Conservation (phyloP, 2,329 filamentous ascomycete species). For the Aspergillus pseudoterreus region DNA sequence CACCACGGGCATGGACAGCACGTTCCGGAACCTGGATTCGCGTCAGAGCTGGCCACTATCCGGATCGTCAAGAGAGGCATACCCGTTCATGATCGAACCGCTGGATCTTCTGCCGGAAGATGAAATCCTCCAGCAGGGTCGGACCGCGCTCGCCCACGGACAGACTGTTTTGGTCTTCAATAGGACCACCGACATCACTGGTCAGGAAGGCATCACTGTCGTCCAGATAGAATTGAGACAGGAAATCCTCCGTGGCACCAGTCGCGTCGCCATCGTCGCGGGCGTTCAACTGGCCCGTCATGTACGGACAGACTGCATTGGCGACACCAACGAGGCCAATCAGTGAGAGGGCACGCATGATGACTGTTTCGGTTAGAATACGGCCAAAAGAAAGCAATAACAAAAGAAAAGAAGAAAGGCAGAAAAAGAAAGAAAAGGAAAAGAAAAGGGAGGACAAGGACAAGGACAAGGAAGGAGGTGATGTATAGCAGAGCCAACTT, state of each 20-base stretch:
- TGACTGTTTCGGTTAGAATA: neutral
- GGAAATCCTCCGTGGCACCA: conserved; percentile 35
- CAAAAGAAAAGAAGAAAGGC: neutral
- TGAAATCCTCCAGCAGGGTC: conserved; percentile 68
- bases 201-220: conserved; percentile 58
- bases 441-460: neutral
- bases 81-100: conserved; percentile 70
- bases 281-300: conserved; percentile 31
- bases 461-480: neutral
- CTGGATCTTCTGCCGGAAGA: conserved; percentile 68
- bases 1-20: conserved; percentile 67
- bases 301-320: conserved; percentile 40
- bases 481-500: neutral
- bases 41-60: neutral
- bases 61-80: conserved; percentile 15
- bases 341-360: conserved; percentile 25
- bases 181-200: conserved; percentile 64
- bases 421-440: neutral
- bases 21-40: conserved; percentile 54
- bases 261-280: conserved; percentile 25
- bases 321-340: conserved; percentile 32
- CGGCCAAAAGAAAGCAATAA: neutral
- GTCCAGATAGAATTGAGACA: conserved; percentile 47
- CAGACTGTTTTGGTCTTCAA: conserved; percentile 63
- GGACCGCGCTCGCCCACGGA: conserved; percentile 65